Conservation (phyloP, 192 early-diverging fungal genomes). For the Podila horticola region DNA sequence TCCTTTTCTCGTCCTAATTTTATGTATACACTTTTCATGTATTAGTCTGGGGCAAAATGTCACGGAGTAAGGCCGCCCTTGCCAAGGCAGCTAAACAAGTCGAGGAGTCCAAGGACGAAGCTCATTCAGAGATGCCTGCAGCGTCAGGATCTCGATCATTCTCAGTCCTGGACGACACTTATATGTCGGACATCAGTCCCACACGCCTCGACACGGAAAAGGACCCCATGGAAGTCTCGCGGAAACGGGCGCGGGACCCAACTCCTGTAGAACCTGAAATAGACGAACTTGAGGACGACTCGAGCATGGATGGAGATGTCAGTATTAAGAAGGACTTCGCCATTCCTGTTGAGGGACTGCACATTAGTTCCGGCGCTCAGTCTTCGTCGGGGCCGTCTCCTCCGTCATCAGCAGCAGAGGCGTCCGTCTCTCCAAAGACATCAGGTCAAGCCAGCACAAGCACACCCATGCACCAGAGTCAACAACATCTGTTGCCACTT, state of each 20-base stretch:
- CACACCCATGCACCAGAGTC: neutral
- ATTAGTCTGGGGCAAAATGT: constrained; percentile 48
- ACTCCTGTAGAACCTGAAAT: neutral
- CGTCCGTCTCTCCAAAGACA: too few relatives aligned
- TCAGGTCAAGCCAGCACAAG: neutral
- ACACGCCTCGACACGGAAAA: neutral
- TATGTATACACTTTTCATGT: neutral
- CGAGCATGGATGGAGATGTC: neutral
- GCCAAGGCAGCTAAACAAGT: constrained; percentile 19
- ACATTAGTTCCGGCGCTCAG: neutral
- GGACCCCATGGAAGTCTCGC: neutral
- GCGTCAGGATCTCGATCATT: neutral
- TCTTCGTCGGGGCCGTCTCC: neutral
- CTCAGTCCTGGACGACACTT: neutral
- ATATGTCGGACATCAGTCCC: neutral
- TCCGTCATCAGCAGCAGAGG: too few relatives aligned
- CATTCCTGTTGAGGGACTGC: too few relatives aligned
- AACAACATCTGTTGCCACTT: neutral
- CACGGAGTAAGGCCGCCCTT: constrained; percentile 36
- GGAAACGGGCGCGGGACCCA: neutral
- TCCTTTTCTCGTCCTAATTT: neutral
- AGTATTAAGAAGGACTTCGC: neutral
- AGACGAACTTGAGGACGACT: neutral
- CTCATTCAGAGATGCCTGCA: neutral
- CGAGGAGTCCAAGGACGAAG: constrained; percentile 9